Evolutionary conservation across 2,329 filamentous ascomycete genomes (phyloP), one percentile per base, ranked within the genome.

Genomic region (Alternaria tenuissima): DNA sequence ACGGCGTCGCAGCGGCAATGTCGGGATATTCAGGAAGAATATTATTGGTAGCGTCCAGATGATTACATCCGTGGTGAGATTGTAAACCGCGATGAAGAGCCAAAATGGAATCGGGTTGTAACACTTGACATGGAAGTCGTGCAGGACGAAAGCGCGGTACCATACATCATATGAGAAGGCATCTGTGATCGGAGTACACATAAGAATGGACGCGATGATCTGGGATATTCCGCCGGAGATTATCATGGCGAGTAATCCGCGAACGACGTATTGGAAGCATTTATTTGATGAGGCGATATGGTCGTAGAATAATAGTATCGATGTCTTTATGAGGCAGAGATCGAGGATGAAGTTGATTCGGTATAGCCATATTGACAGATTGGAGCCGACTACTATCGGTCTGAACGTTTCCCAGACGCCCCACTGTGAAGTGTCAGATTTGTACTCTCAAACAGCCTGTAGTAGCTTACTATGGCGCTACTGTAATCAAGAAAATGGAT

Each of bases 1-100:
- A 64, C 86, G 85, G 49, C 84, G 82, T 5, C 77, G 75, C 0
- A 63, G 62, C 0, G 82, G 81, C 42, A 86, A 83, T 28, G 51
- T 64, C 55, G 81, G 78, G 1, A 86, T 76, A 5, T 77, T 77
- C 2, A 78, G 67, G 52, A 84, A 75, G 66, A 84, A 78, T 2
- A 79, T 75, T 5, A 83, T 77, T 0, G 82, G 82, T 2, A 83
- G 65, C 5, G 79, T 57, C 51, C 81, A 81, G 62, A 83, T 79
- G 6, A 81, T 59, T 16, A 76, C 62, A 59, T 82, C 80, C 22
- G 79, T 81, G 11, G 71, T 62, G 57, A 81, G 78, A 39, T 80
- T 81, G 68, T 80, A 76, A 43, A 70, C 62, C 7, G 69, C 82
- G 4, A 80, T 83, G 57, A 65, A 66, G 22, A 70, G 63, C 69